Conservation (phyloP, 1,284 basidiomycete genomes). For the Mycosarcoma maydis region DNA sequence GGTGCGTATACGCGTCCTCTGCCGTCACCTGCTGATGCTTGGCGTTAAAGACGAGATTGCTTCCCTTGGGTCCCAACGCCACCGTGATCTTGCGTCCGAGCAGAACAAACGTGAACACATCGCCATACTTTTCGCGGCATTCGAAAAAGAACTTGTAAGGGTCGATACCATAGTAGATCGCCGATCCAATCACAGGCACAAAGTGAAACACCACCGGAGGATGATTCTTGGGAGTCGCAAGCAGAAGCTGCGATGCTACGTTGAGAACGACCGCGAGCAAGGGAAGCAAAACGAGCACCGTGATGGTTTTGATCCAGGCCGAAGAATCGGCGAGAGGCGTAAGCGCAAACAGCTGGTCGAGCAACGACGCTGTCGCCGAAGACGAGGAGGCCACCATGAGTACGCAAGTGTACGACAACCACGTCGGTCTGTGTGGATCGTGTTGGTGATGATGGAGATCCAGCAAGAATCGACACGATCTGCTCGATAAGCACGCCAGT, state of each 20-base stretch:
- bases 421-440: neutral
- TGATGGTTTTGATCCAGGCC: slow-evolving; percentile 12
- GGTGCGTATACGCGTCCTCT: slow-evolving; percentile 88
- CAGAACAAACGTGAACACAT: slow-evolving; percentile 83
- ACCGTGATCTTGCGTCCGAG: slow-evolving; percentile 90
- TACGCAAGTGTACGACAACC: too few species aligned
- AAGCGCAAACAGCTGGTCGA: slow-evolving; percentile 31
- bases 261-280: slow-evolving; percentile 71
- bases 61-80: slow-evolving; percentile 88
- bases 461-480: too few species aligned
- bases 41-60: slow-evolving; percentile 93
- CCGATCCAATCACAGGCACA: slow-evolving; percentile 80
- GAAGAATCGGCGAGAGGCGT: slow-evolving; percentile 34
- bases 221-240: slow-evolving; percentile 59
- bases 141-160: slow-evolving; percentile 80
- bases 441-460: too few species aligned
- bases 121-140: slow-evolving; percentile 79
- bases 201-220: slow-evolving; percentile 83
- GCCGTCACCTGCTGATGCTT: slow-evolving; percentile 91
- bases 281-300: slow-evolving; percentile 23
- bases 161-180: slow-evolving; percentile 79
- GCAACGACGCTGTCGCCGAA: slow-evolving; percentile 14
- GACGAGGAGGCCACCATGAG: slow-evolving; percentile 8
- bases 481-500: neutral
- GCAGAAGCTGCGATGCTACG: slow-evolving; percentile 69